phyloP scores from a whole-genome alignment of 495 filamentous ascomycete species.

The Ramalina peruviana region DNA sequence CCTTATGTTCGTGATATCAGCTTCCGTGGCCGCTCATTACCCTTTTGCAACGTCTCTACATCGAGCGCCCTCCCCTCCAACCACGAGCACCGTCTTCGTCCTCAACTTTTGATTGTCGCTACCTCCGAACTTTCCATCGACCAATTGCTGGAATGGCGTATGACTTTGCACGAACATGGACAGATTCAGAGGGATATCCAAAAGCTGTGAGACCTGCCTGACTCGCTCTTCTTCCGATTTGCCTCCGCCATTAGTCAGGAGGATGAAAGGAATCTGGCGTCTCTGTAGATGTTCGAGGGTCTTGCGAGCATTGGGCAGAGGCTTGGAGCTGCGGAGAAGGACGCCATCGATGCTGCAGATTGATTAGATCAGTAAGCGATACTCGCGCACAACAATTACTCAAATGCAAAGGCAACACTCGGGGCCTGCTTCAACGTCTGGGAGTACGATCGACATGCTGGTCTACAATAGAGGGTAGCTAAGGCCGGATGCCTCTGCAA shows the following conservation, averaged over 20 bases:
- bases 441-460: not conserved
- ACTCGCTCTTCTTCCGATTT: conserved; percentile 60
- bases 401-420: conserved; percentile 72
- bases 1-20: not conserved
- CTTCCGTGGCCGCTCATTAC: conserved; percentile 12
- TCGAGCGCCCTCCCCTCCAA: conserved; percentile 64
- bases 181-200: conserved; percentile 43
- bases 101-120: conserved; percentile 23
- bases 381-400: conserved; percentile 34
- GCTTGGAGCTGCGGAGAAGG: conserved; percentile 66
- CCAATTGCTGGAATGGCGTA: conserved; percentile 56
- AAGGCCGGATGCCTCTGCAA: no score
- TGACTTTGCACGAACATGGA: conserved; percentile 72
- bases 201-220: conserved; percentile 48
- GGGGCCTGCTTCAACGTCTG: conserved; percentile 21
- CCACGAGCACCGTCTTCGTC: conserved; percentile 65
- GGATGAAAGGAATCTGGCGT: conserved; percentile 63
- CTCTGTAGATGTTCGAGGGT: conserved; percentile 58
- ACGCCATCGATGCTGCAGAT: conserved; percentile 78
- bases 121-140: conserved; percentile 20
- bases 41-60: conserved; percentile 62
- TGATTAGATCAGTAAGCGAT: conserved; percentile 3
- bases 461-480: not conserved
- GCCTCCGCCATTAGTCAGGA: conserved; percentile 83
- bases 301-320: conserved; percentile 67